phyloP scores from a whole-genome alignment of 2,329 filamentous ascomycete genomes.

The Beauveria sp. region DNA sequence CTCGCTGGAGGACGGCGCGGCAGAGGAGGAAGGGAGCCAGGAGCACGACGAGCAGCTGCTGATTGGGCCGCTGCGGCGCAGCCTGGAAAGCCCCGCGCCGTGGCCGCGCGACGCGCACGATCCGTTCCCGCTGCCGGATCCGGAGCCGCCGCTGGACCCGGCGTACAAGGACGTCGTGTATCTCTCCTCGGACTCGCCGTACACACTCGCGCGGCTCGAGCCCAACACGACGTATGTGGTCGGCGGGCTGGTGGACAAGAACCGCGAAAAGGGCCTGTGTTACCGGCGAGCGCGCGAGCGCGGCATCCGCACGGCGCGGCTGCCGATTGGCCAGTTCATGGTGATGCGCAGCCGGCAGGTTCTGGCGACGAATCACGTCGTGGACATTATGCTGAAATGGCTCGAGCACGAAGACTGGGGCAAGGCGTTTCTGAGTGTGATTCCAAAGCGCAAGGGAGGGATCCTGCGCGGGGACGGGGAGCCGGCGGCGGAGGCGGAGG shows the following conservation, averaged over 20 bases:
- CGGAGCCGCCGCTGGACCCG: conserved; percentile 24
- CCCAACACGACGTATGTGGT: conserved; percentile 89
- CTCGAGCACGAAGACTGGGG: conserved; percentile 88
- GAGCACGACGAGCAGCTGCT: conserved; percentile 41
- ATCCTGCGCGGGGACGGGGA: conserved; percentile 44
- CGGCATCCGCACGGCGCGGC: conserved; percentile 77
- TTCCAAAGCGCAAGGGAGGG: conserved; percentile 85
- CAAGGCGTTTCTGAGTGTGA: conserved; percentile 76
- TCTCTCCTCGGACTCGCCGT: conserved; percentile 81
- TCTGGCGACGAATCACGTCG: conserved; percentile 88
- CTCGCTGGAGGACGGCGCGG: conserved; percentile 15
- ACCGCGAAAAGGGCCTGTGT: conserved; percentile 90
- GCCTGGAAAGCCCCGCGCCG: conserved; percentile 20
- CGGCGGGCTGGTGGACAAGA: conserved; percentile 91
- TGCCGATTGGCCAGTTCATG: conserved; percentile 94
- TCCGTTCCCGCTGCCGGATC: conserved; percentile 26
- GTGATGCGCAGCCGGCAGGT: conserved; percentile 82
- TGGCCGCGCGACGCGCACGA: conserved; percentile 26
- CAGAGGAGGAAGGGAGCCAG: background rate
- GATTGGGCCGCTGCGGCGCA: conserved; percentile 47
- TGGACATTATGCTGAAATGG: conserved; percentile 95
- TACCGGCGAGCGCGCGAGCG: conserved; percentile 69
- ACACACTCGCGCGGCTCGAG: conserved; percentile 74
- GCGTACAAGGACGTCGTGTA: conserved; percentile 59
- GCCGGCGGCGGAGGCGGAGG: conserved; percentile 15